Percentiles rank a stretch among this genome's conserved stretches.
phyloP scores from a whole-genome alignment of 306 rosid genomes.

The Casuarina cunninghamiana region DNA sequence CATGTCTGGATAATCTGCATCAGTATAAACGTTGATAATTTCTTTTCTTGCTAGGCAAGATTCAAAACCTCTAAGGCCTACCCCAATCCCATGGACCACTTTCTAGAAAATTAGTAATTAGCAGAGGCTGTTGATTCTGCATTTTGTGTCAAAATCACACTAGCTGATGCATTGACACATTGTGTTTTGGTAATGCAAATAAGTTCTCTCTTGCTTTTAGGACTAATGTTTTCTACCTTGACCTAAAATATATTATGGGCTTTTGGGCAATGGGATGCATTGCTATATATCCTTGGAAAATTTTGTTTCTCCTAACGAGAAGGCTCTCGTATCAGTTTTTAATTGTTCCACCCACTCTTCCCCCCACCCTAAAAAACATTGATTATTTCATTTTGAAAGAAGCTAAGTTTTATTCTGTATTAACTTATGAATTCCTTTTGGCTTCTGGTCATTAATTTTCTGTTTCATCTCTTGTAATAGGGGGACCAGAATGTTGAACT shows the following conservation, averaged over 20 bases:
- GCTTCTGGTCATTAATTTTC: conserved; percentile 6
- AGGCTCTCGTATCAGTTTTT: neutral
- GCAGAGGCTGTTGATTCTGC: neutral
- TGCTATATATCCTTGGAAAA: neutral
- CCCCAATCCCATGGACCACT: neutral
- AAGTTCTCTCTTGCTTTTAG: neutral
- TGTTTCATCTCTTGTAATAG: conserved; percentile 38
- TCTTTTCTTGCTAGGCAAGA: neutral
- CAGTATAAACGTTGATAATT: neutral
- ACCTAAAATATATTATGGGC: neutral
- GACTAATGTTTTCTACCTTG: neutral
- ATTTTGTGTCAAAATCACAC: neutral
- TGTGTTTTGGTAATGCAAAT: conserved; percentile 1
- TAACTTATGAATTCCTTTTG: neutral
- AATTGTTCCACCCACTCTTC: neutral
- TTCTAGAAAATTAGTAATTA: neutral
- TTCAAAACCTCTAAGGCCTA: neutral
- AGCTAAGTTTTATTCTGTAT: conserved; percentile 17
- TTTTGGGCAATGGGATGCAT: neutral
- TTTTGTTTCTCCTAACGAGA: neutral
- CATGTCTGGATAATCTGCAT: neutral
- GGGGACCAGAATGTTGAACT: conserved; percentile 35
- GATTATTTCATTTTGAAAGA: conserved; percentile 1
- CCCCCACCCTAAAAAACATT: neutral
- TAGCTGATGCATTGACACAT: neutral